phyloP scores from a whole-genome alignment of 2,329 filamentous ascomycete genomes.

The Phyllosticta paracitricarpa region DNA sequence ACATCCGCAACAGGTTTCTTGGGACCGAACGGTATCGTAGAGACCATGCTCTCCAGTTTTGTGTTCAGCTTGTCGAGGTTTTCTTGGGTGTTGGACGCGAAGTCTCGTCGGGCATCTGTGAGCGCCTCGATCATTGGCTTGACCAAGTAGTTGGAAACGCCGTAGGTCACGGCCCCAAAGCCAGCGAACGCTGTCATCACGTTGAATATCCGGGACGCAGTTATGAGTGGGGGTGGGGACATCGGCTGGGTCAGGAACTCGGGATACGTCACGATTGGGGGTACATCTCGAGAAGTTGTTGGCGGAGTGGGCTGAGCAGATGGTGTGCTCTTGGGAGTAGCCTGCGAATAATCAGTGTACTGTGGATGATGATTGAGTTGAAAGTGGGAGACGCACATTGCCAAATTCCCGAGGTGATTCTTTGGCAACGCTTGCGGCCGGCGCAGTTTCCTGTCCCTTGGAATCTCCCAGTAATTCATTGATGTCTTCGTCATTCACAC shows the following conservation, averaged over 20 bases:
- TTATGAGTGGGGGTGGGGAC: conserved; percentile 50
- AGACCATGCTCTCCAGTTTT: conserved; percentile 50
- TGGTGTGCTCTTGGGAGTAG: neutral
- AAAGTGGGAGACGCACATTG: neutral
- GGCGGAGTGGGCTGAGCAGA: neutral
- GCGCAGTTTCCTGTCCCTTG: conserved; percentile 11
- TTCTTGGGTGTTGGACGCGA: conserved; percentile 40
- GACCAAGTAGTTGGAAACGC: conserved; percentile 58
- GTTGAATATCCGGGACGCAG: conserved; percentile 44
- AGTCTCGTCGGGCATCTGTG: conserved; percentile 46
- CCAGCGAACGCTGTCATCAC: conserved; percentile 48
- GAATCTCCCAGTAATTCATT: conserved; percentile 47
- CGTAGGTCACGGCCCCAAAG: conserved; percentile 53
- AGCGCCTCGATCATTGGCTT: conserved; percentile 49
- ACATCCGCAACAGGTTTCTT: conserved; percentile 15
- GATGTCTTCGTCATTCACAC: conserved; percentile 58
- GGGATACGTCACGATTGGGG: conserved; percentile 57
- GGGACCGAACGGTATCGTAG: conserved; percentile 44
- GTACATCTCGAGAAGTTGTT: conserved; percentile 32
- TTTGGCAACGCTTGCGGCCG: neutral
- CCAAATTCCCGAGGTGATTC: neutral
- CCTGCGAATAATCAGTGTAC: neutral
- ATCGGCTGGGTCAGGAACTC: conserved; percentile 52
- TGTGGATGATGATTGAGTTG: neutral
- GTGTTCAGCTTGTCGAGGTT: conserved; percentile 48